Evolutionary conservation across 176 grass and related monocot genomes (phyloP).

Genomic region (Carex scoparia): DNA sequence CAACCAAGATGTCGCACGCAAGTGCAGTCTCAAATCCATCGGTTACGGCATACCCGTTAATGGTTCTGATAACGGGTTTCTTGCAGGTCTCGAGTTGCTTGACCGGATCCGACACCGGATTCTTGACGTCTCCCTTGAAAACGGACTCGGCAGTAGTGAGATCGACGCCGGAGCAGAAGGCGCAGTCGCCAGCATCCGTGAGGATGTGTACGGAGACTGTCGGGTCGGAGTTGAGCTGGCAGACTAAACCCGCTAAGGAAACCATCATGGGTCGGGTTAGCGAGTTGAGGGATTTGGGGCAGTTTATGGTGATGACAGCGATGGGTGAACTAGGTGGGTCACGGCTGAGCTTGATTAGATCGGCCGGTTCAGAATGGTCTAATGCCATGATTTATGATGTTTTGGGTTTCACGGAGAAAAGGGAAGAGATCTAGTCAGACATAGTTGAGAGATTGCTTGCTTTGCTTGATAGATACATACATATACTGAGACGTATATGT

Average conservation of each 20-base stretch:
- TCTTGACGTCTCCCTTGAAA: conserved; percentile 94
- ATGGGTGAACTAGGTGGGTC: background rate
- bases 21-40: conserved; percentile 87
- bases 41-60: conserved; percentile 78
- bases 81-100: conserved; percentile 61
- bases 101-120: conserved; percentile 49
- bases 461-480: too few species aligned
- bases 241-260: conserved; percentile 49
- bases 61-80: conserved; percentile 72
- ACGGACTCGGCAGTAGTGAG: conserved; percentile 71
- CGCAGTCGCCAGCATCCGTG: conserved; percentile 45
- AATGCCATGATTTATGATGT: too few species aligned
- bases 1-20: conserved; percentile 72
- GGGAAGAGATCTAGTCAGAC: too few species aligned
- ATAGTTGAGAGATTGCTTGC: too few species aligned
- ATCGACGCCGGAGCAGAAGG: conserved; percentile 93
- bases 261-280: conserved; percentile 83
- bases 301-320: conserved; percentile 85
- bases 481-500: too few species aligned
- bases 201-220: conserved; percentile 57
- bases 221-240: conserved; percentile 49
- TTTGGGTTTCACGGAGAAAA: too few species aligned
- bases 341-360: too few species aligned
- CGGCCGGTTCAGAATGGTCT: too few species aligned
- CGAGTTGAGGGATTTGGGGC: conserved; percentile 76